A percentile compares a stretch with the other conserved stretches of the same genome.
These are phyloP conservation scores for Aureobasidium zeae DNA, from an alignment of 2,329 filamentous ascomycete species.

Conservation along the genomic window DNA sequence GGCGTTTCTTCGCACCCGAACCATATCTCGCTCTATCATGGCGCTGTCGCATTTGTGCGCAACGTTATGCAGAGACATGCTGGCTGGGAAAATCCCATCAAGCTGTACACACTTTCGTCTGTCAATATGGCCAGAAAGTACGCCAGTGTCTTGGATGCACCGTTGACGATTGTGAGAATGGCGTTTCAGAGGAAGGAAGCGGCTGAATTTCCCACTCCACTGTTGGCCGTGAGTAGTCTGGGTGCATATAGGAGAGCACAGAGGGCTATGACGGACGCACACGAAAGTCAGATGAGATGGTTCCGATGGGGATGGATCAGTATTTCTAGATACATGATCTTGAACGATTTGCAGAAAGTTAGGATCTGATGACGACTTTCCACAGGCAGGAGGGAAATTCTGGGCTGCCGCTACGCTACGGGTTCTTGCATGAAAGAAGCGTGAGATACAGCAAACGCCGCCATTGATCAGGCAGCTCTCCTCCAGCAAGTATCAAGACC, in stretches of 20 bases:
- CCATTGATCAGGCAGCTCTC: no score
- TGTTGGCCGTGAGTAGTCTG: conserved; percentile 65
- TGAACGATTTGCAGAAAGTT: conserved; percentile 72
- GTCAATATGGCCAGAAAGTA: conserved; percentile 75
- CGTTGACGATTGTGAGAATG: conserved; percentile 56
- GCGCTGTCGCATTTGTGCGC: conserved; percentile 63
- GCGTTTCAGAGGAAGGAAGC: conserved; percentile 37
- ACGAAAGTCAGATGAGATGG: conserved; percentile 97
- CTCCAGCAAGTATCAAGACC: no score
- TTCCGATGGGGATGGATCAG: conserved; percentile 95
- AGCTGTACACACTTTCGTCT: conserved; percentile 73
- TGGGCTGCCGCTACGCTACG: no score
- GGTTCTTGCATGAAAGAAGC: no score
- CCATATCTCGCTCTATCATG: conserved; percentile 80
- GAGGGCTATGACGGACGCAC: conserved; percentile 78
- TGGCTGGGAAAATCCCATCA: conserved; percentile 63
- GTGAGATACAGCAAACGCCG: no score
- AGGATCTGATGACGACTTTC: no score
- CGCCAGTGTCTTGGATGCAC: conserved; percentile 61
- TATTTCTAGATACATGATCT: conserved; percentile 84
- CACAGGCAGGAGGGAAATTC: no score
- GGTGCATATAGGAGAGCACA: conserved; percentile 58
- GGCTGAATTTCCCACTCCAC: conserved; percentile 43
- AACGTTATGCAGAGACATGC: conserved; percentile 53
- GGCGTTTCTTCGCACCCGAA: conserved; percentile 88